A percentile compares a stretch with the other conserved stretches of the same genome.
Evolutionary conservation across 2,329 filamentous ascomycete genomes (phyloP).

Genomic region (Apiospora sp.): DNA sequence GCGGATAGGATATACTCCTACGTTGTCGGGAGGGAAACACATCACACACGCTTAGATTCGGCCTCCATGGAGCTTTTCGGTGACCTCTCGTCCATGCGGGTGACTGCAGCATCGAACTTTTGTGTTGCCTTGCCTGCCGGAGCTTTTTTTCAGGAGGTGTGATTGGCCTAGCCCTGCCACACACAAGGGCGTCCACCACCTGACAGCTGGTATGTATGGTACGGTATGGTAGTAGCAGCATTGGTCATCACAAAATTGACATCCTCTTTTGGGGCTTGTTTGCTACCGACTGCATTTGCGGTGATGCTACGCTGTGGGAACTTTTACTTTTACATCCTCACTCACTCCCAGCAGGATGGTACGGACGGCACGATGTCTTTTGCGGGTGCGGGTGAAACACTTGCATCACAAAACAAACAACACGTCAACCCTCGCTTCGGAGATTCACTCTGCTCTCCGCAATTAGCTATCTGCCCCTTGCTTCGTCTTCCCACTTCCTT

Average conservation of each 20-base stretch:
- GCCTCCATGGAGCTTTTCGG: background rate
- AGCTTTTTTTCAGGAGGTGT: background rate
- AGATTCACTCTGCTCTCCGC: background rate
- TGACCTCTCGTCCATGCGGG: slow-evolving; percentile 13
- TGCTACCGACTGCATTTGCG: background rate
- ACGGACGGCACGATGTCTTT: slow-evolving; percentile 13
- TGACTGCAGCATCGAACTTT: slow-evolving; percentile 19
- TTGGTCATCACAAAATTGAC: background rate
- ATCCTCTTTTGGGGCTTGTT: background rate
- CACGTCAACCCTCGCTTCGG: slow-evolving; percentile 1
- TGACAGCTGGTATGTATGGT: background rate
- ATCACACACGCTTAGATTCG: slow-evolving; percentile 12
- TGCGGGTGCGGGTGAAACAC: slow-evolving; percentile 1
- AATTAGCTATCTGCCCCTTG: background rate
- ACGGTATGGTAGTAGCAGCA: background rate
- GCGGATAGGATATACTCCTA: background rate
- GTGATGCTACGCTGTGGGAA: background rate
- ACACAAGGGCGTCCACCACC: background rate
- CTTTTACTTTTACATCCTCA: background rate
- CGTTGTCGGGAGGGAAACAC: background rate
- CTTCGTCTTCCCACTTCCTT: background rate
- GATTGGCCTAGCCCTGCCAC: background rate
- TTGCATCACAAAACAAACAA: background rate
- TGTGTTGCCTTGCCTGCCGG: slow-evolving; percentile 4
- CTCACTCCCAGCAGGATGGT: slow-evolving; percentile 11